Conservation (phyloP, 352 stramenopile species). For the Pythium monospermum region DNA sequence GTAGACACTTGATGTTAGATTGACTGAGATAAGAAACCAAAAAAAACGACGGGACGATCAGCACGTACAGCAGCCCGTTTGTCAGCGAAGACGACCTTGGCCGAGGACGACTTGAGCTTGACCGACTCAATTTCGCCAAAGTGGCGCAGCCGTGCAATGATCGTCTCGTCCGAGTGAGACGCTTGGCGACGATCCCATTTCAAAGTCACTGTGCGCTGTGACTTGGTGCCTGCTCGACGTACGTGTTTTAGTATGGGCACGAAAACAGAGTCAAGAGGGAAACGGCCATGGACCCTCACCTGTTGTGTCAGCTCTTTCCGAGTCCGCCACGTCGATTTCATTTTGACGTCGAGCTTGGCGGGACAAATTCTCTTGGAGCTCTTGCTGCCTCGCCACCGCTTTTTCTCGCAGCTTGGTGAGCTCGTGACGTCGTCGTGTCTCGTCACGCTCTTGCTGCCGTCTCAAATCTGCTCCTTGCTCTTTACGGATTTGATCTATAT, state of each 20-base stretch:
- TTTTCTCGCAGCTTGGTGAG: constrained; percentile 54
- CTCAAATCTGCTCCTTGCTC: constrained; percentile 40
- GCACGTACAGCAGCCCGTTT: constrained; percentile 40
- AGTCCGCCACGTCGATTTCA: constrained; percentile 27
- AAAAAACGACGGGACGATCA: too few relatives aligned
- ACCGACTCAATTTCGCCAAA: constrained; percentile 68
- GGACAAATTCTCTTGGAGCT: constrained; percentile 44
- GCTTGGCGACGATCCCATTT: constrained; percentile 67
- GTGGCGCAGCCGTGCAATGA: constrained; percentile 43
- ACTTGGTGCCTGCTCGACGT: constrained; percentile 28
- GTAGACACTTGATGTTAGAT: neutral
- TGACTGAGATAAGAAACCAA: neutral
- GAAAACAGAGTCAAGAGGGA: too few relatives aligned
- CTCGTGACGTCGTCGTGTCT: constrained; percentile 30
- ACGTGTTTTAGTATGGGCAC: too few relatives aligned
- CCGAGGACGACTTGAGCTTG: constrained; percentile 64
- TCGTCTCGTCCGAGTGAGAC: constrained; percentile 75
- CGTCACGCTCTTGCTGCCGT: constrained; percentile 25
- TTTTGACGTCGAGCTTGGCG: constrained; percentile 35
- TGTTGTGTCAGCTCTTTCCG: neutral
- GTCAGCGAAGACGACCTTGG: constrained; percentile 56
- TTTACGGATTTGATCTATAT: constrained; percentile 57
- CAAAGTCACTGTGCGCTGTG: constrained; percentile 68
- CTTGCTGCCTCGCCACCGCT: constrained; percentile 40
- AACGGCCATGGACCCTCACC: neutral